phyloP scores from a whole-genome alignment of 768 basidiomycete species.

The Guyanaporus albipodus region DNA sequence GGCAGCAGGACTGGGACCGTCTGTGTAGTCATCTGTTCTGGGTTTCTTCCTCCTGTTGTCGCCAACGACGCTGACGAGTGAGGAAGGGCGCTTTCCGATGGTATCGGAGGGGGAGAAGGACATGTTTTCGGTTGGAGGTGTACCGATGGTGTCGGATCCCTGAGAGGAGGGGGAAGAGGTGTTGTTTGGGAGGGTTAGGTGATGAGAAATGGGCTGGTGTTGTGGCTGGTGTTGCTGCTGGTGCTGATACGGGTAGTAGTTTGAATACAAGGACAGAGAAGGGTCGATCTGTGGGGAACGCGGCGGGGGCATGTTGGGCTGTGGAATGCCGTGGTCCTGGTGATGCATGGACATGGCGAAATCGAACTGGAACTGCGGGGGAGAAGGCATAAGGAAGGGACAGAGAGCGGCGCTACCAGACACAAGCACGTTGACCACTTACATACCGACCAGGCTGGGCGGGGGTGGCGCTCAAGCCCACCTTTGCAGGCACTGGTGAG shows the following conservation, averaged over 20 bases:
- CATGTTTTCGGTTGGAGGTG: slow-evolving; percentile 63
- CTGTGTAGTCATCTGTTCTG: slow-evolving; percentile 52
- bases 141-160: slow-evolving; percentile 71
- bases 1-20: slow-evolving; percentile 46
- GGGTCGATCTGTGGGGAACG: slow-evolving; percentile 70
- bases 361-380: slow-evolving; percentile 34
- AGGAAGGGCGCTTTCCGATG: slow-evolving; percentile 67
- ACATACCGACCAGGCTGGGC: no score
- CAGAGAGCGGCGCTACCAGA: slow-evolving; percentile 15
- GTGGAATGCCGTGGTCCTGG: slow-evolving; percentile 40
- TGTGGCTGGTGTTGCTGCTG: slow-evolving; percentile 37
- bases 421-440: no score
- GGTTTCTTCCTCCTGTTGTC: slow-evolving; percentile 53
- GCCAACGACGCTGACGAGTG: slow-evolving; percentile 35
- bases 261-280: slow-evolving; percentile 59
- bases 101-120: slow-evolving; percentile 46
- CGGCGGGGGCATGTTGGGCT: slow-evolving; percentile 40
- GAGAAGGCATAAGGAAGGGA: slow-evolving; percentile 9
- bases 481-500: not conserved
- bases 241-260: slow-evolving; percentile 57
- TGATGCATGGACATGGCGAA: slow-evolving; percentile 41
- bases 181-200: slow-evolving; percentile 51
- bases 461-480: no score
- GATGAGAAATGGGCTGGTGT: slow-evolving; percentile 46
- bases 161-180: slow-evolving; percentile 80